Percentiles rank a stretch among this genome's conserved stretches.
Conservation (phyloP, 345 rosid genomes). For the Physaria fendleri region DNA sequence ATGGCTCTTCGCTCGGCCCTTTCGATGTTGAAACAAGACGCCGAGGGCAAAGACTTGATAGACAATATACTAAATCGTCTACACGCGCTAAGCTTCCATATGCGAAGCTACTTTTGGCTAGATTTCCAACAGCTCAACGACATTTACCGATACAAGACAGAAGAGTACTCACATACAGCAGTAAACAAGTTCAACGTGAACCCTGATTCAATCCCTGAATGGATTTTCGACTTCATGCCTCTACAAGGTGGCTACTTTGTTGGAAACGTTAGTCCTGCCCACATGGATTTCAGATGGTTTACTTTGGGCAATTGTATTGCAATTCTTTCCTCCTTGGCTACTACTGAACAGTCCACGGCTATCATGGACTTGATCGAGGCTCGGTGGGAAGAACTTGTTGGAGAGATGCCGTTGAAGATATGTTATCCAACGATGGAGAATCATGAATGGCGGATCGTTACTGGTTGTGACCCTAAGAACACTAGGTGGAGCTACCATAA, state of each 20-base stretch:
- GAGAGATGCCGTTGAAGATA: slow-evolving; percentile 64
- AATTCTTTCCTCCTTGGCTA: slow-evolving; percentile 46
- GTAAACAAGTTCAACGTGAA: slow-evolving; percentile 69
- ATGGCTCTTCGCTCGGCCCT: slow-evolving; percentile 64
- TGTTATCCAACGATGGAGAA: slow-evolving; percentile 53
- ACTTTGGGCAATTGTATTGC: slow-evolving; percentile 58
- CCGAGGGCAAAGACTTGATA: slow-evolving; percentile 57
- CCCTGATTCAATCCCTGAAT: slow-evolving; percentile 64
- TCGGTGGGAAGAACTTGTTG: slow-evolving; percentile 67
- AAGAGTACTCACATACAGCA: slow-evolving; percentile 69
- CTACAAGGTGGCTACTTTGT: slow-evolving; percentile 56
- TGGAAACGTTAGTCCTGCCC: slow-evolving; percentile 67
- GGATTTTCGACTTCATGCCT: slow-evolving; percentile 69
- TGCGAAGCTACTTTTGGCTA: slow-evolving; percentile 62
- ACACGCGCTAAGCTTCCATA: slow-evolving; percentile 53
- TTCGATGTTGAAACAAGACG: slow-evolving; percentile 58
- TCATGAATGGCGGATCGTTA: slow-evolving; percentile 59
- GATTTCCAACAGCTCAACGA: slow-evolving; percentile 61
- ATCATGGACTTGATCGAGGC: slow-evolving; percentile 67
- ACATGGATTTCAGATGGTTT: slow-evolving; percentile 72
- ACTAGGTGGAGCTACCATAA: slow-evolving; percentile 70
- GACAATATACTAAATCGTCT: slow-evolving; percentile 53
- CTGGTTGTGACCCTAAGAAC: slow-evolving; percentile 66
- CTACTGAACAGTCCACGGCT: slow-evolving; percentile 57
- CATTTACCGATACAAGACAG: slow-evolving; percentile 63